phyloP scores from a whole-genome alignment of 2,329 filamentous ascomycete genomes.

The Pseudogymnoascus sp. region DNA sequence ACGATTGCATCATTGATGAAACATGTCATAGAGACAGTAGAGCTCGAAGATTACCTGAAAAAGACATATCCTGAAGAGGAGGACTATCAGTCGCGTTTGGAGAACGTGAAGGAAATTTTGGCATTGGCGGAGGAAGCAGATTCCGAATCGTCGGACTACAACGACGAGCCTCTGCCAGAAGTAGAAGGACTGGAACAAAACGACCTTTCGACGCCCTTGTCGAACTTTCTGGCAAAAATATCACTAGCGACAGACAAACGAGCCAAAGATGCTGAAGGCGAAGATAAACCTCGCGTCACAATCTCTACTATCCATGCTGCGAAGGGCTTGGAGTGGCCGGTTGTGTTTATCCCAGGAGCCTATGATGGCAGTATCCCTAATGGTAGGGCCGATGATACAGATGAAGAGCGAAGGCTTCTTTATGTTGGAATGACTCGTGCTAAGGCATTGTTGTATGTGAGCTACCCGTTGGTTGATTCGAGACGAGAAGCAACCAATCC shows the following conservation, averaged over 20 bases:
- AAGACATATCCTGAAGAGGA: slow-evolving; percentile 63
- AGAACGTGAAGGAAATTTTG: slow-evolving; percentile 83
- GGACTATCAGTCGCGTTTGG: slow-evolving; percentile 72
- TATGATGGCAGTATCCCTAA: slow-evolving; percentile 91
- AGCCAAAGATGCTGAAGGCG: slow-evolving; percentile 49
- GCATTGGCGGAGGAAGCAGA: slow-evolving; percentile 61
- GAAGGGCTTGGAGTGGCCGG: slow-evolving; percentile 92
- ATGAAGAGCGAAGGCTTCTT: slow-evolving; percentile 79
- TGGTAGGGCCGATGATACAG: slow-evolving; percentile 65
- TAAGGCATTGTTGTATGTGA: slow-evolving; percentile 77
- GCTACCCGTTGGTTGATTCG: slow-evolving; percentile 63
- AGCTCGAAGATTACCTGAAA: slow-evolving; percentile 66
- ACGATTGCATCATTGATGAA: slow-evolving; percentile 36
- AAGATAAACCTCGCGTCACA: slow-evolving; percentile 60
- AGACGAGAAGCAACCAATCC: slow-evolving; percentile 54
- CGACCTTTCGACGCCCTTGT: slow-evolving; percentile 55
- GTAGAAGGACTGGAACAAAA: slow-evolving; percentile 65
- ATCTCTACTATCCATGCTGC: slow-evolving; percentile 95
- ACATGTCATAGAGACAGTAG: slow-evolving; percentile 54
- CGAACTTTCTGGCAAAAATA: slow-evolving; percentile 81
- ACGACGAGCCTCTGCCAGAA: slow-evolving; percentile 52
- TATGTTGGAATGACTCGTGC: slow-evolving; percentile 98
- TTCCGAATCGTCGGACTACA: slow-evolving; percentile 24
- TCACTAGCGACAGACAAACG: slow-evolving; percentile 75
- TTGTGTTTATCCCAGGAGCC: slow-evolving; percentile 85